Evolutionary conservation across 1,139 yeast species (phyloP), one percentile per base, ranked within the genome.

Genomic region (Protomyces gravidus): DNA sequence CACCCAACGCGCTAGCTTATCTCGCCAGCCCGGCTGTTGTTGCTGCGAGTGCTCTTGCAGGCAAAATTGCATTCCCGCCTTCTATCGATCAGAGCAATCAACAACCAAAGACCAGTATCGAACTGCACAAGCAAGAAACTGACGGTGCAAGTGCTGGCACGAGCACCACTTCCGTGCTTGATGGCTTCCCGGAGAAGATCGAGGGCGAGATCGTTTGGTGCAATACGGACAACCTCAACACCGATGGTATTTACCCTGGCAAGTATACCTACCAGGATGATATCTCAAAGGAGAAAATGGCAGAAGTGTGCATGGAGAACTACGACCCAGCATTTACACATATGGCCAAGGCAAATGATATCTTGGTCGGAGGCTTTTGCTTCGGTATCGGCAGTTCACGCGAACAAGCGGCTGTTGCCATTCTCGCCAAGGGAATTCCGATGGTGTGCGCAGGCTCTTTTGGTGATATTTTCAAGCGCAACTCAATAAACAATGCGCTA

Each of bases 381-480:
- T 92, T 92, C 70, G 99, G 98, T 67, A 90, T 97, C 19, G 98
- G 98, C 49, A 89, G 97, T 4, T 89, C 96, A n/a, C 84, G 98
- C 75, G 99, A 92, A 73, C 99, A 92, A 75, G 99, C 98, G 1
- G 98, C 98, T 42, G 92, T 98, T 28, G 90, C 95, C 49, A 86
- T 94, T 64, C 78, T 94, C 65, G 97, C 98, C 42, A 82, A 95
- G 68, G 97, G 92, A 62, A 89, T 92, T 81, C 83, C 84, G 66
- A 77, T 92, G 66, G 95, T 92, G 21, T 96, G 94, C 64, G 89
- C 97, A 21, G 99, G 98, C 46, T 92, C 98, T 0, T 92, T 92
- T 71, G 96, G 97, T 68, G 94, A 94, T 76, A 94, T 90, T 68
- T 92, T 92, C 76, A 85, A 90, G 64, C 82, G 99, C 76, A 92